Percentiles rank a stretch among this genome's conserved stretches.
phyloP scores from a whole-genome alignment of 768 basidiomycete genomes.

The Trametes elegans region DNA sequence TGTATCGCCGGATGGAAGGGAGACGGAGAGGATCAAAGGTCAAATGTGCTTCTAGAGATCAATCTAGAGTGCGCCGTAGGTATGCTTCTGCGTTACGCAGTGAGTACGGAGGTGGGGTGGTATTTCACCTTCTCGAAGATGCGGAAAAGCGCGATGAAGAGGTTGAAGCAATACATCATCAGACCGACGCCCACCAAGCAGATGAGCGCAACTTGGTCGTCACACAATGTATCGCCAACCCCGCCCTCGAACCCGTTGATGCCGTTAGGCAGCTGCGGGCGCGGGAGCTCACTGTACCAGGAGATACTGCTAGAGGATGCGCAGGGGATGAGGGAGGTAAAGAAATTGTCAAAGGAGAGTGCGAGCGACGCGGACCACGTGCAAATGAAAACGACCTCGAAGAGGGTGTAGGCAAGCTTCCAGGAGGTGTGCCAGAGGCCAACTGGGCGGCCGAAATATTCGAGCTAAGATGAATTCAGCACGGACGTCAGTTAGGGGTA shows the following conservation, averaged over 20 bases:
- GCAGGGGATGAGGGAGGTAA: constrained; percentile 83
- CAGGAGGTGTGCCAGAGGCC: constrained; percentile 90
- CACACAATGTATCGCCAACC: constrained; percentile 62
- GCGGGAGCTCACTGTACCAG: constrained; percentile 76
- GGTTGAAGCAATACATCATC: constrained; percentile 77
- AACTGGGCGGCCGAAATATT: constrained; percentile 89
- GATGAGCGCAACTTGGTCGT: constrained; percentile 74
- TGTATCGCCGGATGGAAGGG: constrained; percentile 1
- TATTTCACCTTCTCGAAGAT: constrained; percentile 91
- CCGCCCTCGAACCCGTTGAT: constrained; percentile 48
- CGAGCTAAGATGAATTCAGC: constrained; percentile 53
- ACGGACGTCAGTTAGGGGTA: constrained; percentile 9
- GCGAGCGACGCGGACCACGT: constrained; percentile 91
- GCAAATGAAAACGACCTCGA: constrained; percentile 89
- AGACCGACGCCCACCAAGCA: constrained; percentile 76
- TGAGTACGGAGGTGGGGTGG: constrained; percentile 22
- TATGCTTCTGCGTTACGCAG: not conserved
- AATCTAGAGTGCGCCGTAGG: not conserved
- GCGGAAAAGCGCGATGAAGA: constrained; percentile 80
- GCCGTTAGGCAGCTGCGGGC: constrained; percentile 41
- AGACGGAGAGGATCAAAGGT: not conserved
- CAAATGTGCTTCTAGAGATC: not conserved
- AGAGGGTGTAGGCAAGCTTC: constrained; percentile 83
- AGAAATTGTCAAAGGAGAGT: constrained; percentile 88
- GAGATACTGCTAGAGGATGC: constrained; percentile 53